phyloP scores from a whole-genome alignment of 805 yeast genomes.

The Candida anglica region DNA sequence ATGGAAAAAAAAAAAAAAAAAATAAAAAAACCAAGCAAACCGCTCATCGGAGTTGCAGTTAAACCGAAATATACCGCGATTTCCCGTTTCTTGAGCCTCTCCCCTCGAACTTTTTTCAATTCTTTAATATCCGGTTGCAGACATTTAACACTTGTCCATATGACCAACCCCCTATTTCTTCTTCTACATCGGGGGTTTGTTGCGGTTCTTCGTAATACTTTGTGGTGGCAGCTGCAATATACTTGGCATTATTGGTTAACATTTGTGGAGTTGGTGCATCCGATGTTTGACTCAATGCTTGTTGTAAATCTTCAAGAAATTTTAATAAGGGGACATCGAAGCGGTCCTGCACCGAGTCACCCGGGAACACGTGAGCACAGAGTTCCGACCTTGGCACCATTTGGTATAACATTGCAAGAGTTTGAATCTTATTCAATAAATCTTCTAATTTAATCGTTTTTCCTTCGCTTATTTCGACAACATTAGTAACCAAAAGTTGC shows the following conservation, averaged over 20 bases:
- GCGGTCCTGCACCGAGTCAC: neutral
- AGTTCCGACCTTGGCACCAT: neutral
- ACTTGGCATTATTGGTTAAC: constrained; percentile 27
- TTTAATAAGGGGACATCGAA: neutral
- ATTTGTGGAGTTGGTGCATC: constrained; percentile 8
- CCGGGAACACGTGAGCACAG: neutral
- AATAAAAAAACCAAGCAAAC: no score
- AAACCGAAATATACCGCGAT: neutral
- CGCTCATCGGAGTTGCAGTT: no score
- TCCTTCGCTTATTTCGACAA: neutral
- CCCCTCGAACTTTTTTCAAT: no score
- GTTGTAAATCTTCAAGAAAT: neutral
- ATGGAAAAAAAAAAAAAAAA: no score
- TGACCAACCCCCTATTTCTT: no score
- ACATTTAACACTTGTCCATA: no score
- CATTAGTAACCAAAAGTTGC: neutral
- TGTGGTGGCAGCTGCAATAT: constrained; percentile 21
- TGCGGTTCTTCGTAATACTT: no score
- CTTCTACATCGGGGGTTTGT: no score
- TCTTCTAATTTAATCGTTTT: neutral
- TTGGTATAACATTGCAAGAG: constrained; percentile 5
- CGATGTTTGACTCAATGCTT: neutral
- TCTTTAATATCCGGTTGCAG: no score
- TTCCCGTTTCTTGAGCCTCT: no score
- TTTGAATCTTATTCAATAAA: constrained; percentile 7